phyloP scores from a whole-genome alignment of 768 basidiomycete genomes.

The Naematelia encephala region DNA sequence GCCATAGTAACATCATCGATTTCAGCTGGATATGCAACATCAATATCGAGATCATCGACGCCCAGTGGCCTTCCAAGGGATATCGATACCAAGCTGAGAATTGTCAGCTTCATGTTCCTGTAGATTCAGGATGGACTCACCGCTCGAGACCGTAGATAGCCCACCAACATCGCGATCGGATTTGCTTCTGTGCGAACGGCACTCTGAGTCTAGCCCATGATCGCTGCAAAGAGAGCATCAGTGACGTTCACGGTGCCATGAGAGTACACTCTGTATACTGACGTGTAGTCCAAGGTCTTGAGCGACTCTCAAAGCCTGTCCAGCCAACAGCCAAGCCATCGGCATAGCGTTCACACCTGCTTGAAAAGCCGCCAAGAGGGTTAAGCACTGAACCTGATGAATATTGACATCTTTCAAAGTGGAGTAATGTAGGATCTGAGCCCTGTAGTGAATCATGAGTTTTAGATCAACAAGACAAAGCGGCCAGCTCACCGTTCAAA shows the following conservation, averaged over 20 bases:
- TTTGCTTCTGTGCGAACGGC: constrained; percentile 77
- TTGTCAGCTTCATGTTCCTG: background rate
- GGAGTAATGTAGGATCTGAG: constrained; percentile 86
- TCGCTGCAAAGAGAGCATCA: constrained; percentile 56
- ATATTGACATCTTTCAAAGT: constrained; percentile 80
- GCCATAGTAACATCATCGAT: constrained; percentile 74
- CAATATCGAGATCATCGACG: constrained; percentile 83
- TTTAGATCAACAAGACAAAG: background rate
- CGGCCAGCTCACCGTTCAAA: constrained; percentile 36
- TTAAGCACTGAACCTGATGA: constrained; percentile 83
- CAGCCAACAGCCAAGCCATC: constrained; percentile 88
- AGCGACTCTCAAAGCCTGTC: constrained; percentile 81
- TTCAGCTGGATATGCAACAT: constrained; percentile 77
- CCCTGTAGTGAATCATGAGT: constrained; percentile 56
- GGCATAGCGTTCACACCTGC: constrained; percentile 91
- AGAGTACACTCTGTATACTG: too few species aligned
- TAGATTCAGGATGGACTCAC: constrained; percentile 5
- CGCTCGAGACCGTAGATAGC: constrained; percentile 74
- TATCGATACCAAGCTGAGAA: constrained; percentile 84
- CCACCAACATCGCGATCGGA: constrained; percentile 90
- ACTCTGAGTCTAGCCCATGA: constrained; percentile 72
- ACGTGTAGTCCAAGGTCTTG: constrained; percentile 92
- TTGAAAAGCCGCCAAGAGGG: constrained; percentile 79
- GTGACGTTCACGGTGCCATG: background rate
- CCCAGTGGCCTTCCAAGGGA: constrained; percentile 84